Evolutionary conservation across 176 grass and related monocot genomes (phyloP), one percentile per base, ranked within the genome.

Genomic region (Luzula sylvatica): DNA sequence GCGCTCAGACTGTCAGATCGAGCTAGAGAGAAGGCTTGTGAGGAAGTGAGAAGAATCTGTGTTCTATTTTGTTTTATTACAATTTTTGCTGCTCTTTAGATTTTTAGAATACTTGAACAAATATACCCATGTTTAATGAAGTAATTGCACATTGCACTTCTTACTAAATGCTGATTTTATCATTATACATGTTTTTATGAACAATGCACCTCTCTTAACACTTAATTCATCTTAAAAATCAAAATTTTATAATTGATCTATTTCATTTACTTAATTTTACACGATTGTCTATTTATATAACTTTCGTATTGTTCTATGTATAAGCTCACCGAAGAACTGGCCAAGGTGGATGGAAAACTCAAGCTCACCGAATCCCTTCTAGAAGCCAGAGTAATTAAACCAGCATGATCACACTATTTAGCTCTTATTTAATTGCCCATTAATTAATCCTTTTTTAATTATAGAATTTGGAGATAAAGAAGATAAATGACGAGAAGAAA

Each of bases 311-410:
- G 46, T 38, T 52, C 23, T 73, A 50, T 59, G 55, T 83, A 70
- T 87, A 88, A 98, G 92, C 85, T 98, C 46, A 77, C 92, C 25
- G 85, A 90, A 74, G 92, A 98, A 56, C 79, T 86, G 46, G 69
- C 65, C 65, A 98, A 89, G 61, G 86, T 90, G 71, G 92, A 98
- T 30, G 81, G 20, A 53, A 98, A 98, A 52, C 78, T 90, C 38
- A 98, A 98, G 71, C 75, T 98, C 48, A 90, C 92, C 16, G 92
- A 98, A 71, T 87, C 92, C 47, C 81, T 90, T 68, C 72, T 90
- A 2, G 92, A 98, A 67, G 82, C 60, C 85, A 98, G 73, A 55
- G 89, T 95, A 84, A 65, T n/a, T n/a, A n/a, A n/a, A n/a, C n/a
- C n/a, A n/a, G n/a, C n/a, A n/a, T n/a, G 20, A 46, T 18, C 38